phyloP scores from a whole-genome alignment of 352 stramenopile genomes.

The Globisporangium nunn region DNA sequence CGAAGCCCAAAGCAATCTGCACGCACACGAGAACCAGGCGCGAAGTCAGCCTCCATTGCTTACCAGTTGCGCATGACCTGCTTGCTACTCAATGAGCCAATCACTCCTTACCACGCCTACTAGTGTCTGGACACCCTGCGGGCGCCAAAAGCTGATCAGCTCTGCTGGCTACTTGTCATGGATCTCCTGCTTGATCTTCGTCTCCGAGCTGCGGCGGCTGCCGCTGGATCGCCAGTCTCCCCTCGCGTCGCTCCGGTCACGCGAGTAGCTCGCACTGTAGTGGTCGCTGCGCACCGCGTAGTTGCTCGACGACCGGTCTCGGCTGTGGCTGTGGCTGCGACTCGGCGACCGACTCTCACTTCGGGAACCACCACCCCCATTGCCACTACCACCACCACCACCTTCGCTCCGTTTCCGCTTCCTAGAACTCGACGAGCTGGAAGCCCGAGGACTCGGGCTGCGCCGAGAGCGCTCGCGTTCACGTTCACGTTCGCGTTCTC shows the following conservation, averaged over 20 bases:
- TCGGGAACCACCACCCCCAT: background rate
- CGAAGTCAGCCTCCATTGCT: background rate
- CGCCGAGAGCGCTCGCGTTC: slow-evolving; percentile 24
- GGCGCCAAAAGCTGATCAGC: background rate
- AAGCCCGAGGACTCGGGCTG: slow-evolving; percentile 23
- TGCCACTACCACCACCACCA: background rate
- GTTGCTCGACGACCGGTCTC: slow-evolving; percentile 16
- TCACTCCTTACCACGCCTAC: background rate
- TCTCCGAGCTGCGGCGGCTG: slow-evolving; percentile 1
- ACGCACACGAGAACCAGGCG: background rate
- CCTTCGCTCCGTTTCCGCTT: slow-evolving; percentile 35
- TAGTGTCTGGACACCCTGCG: background rate
- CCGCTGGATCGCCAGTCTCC: background rate
- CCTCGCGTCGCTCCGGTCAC: slow-evolving; percentile 8
- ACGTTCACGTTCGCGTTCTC: slow-evolving; percentile 25
- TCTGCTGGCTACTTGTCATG: background rate
- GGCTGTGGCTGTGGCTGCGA: slow-evolving; percentile 36
- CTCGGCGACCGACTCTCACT: slow-evolving; percentile 33
- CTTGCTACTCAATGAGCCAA: background rate
- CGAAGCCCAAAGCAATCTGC: background rate
- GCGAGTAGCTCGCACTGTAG: slow-evolving; percentile 8
- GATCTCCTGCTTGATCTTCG: slow-evolving; percentile 12
- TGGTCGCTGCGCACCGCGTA: slow-evolving; percentile 3
- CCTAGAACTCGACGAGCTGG: slow-evolving; percentile 21
- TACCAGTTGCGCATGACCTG: background rate